Base-by-base conservation (phyloP, 2,329 filamentous ascomycete species). In the Claviceps sorghi region DNA sequence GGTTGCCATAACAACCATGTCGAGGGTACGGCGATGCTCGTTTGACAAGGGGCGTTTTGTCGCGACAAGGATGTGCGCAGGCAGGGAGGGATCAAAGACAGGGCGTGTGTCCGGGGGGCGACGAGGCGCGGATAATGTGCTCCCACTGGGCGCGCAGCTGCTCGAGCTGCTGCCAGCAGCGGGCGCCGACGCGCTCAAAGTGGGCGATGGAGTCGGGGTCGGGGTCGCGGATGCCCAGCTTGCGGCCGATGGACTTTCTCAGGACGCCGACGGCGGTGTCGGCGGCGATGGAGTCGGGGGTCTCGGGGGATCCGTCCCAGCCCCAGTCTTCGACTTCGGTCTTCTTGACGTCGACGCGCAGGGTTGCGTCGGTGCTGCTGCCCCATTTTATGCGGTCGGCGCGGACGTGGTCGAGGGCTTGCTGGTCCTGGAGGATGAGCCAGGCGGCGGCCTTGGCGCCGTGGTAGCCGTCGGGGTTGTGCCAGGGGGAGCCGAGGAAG, bases 291-390 rank as follows among this genome's bases (percentile, higher is more conserved):
- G 69, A 67, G 8, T 69, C 58, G 44, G 69, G 67, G 40, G 72
- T 69, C 56, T 75, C 73, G n/a, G 74, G 70, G 10, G 67, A 70
- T 52, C 84, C 82, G 57, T 79, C 72, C 67, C 82, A 84, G 0
- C 88, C 90, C 89, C 90, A 96, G 8, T 88, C 87, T 44, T 87
- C 82, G 3, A 95, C 83, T 66, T 95, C 88, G 1, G 89, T 94
- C 60, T 80, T 80, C 67, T 83, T 84, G 5, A 88, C 79, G 41
- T 76, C 71, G 54, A 78, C 76, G 21, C 74, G 69, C 0, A 84
- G 82, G 52, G 69, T 65, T 11, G 76, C 65, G 57, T 83, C 77
- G 9, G 77, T 77, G n/a, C 80, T 78, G 32, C 84, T 86, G 2
- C 91, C 91, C 91, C 91, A 97, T 70, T 97, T 97, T 52, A 72